Evolutionary conservation across 2,329 filamentous ascomycete genomes (phyloP), one percentile per base, ranked within the genome.

Genomic region (Proliferodiscus dingleyae): DNA sequence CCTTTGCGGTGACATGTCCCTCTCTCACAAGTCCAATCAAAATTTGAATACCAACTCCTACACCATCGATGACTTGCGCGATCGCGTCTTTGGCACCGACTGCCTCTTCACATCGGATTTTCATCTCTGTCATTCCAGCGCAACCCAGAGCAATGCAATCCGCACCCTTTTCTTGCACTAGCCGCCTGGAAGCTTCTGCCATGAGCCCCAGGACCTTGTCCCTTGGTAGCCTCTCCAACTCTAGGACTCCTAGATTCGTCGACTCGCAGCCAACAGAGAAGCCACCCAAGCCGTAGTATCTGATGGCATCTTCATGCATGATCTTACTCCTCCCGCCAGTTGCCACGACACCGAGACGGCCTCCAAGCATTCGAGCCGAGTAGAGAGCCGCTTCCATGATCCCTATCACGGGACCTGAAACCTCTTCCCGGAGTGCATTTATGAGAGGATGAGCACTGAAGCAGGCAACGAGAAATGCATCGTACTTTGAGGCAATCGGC

Each of bases 61-160:
- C 74, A 0, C 73, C 72, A 61, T 77, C 74, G 21, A 77, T 64
- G 6, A 77, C 71, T 57, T 72, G 71, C 3, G 67, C 62, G 13
- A 55, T 60, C 24, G 63, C 56, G 24, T 71, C 67, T 37, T 66
- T 64, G 23, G 66, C 61, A 0, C 65, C 66, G 0, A 77, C 73
- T 0, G 67, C 71, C 22, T 70, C 61, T 50, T 74, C 70, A 33
- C 74, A 70, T 60, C 43, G 70, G 64, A 56, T 72, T 58, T 93
- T 86, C 68, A 96, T 76, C 0, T 89, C 90, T 1, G 85, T 83
- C 90, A 95, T 95, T 0, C 89, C 90, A 2, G 87, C 90, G 64
- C 90, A 95, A 0, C 90, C 90, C 70, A 95, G 76, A 57, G 87
- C 84, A 10, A 95, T 80, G 26, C 81, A 86, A 11, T 74, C 71